Base-by-base conservation (phyloP, 1,284 basidiomycete genomes). In the Sporisorium scitamineum region DNA sequence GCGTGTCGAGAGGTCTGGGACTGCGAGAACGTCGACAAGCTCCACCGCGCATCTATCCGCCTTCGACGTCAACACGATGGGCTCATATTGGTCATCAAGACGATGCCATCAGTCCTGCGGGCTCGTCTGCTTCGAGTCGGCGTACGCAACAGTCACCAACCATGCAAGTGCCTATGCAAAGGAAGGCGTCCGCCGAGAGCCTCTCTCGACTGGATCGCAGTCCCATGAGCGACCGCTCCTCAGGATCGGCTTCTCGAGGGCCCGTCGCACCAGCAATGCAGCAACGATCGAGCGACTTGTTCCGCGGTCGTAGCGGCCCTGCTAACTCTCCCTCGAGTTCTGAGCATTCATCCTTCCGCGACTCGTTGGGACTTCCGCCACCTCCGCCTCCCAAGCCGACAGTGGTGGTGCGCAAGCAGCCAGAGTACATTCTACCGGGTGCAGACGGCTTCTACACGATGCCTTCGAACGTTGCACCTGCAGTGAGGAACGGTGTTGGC, bases 11-110 rank as follows among this genome's bases (percentile, higher is more conserved):
- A 47, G 59, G 64, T 14, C 45, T 72, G 5, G 76, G 73, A 2
- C 52, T 80, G 26, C 65, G 78, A 39, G 78, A 80, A 27, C 63
- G 78, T 37, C 61, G 78, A 8, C 78, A 80, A 9, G 63, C 64
- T n/a, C 72, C 78, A n/a, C 76, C 76, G 4, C 67, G 78, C 27
- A 80, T 80, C 47, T 76, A 80, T 54, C 78, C 76, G 7, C 78
- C 78, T 14, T 80, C 78, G 13, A 62, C 60, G 18, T 66, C 70
- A 26, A 66, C 65, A 2, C 52, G 71, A 6, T 74, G 71, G 71
- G 66, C 67, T 11, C 59, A 70, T 44, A 70, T 66, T 3, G 47
- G 54, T 13, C 62, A 61, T 13, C 61, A 61, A 31, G 70, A 69
- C 57, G 70, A 73, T 22, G 45, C 20, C 29, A 54, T 41, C 61